Evolutionary conservation across 2,329 filamentous ascomycete species (phyloP), one percentile per base, ranked within the genome.

Genomic region (Sporothrix curviconia): DNA sequence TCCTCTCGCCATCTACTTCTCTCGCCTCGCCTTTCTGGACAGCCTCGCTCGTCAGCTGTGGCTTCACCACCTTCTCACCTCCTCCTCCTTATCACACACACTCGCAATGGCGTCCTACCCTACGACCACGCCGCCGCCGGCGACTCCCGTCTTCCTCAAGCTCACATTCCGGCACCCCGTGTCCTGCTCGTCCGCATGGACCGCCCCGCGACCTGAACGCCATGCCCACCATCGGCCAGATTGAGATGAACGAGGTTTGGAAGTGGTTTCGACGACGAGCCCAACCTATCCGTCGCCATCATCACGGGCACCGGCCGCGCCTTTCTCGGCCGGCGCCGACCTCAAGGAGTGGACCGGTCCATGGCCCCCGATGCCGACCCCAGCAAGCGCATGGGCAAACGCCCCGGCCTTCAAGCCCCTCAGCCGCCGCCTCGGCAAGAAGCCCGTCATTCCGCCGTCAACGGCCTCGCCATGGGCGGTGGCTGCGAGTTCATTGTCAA

Each of bases 391-490:
- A 63, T 66, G 63, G 62, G 64, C 7, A 65, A n/a, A 64, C 36
- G 60, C 65, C 22, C 66, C 65, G 3, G 64, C 63, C 12, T 69
- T 69, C 52, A 64, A 63, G 46, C 64, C 65, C 0, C 66, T 84
- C 1, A 77, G 76, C 30, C 73, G 79, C 7, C 72, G 82, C 3
- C 66, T 70, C 9, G 81, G 82, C 40, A 79, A 78, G 67, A 86
- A 86, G 64, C 83, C 83, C 0, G 74, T 86, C 32, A 82, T 86
- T 55, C 80, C 2, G 83, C 83, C 3, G 81, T 86, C 15, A 84
- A 85, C 64, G 83, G 83, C 4, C 72, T 81, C 17, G 81, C 79
- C 50, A 74, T 82, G 62, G 83, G 83, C 3, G 83, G 81, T 19
- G 83, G 82, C 0, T 80, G 78, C 61, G 83, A 86, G 67, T 82